Conservation (phyloP, 352 stramenopile species). For the Thalassiosira ordinaria region DNA sequence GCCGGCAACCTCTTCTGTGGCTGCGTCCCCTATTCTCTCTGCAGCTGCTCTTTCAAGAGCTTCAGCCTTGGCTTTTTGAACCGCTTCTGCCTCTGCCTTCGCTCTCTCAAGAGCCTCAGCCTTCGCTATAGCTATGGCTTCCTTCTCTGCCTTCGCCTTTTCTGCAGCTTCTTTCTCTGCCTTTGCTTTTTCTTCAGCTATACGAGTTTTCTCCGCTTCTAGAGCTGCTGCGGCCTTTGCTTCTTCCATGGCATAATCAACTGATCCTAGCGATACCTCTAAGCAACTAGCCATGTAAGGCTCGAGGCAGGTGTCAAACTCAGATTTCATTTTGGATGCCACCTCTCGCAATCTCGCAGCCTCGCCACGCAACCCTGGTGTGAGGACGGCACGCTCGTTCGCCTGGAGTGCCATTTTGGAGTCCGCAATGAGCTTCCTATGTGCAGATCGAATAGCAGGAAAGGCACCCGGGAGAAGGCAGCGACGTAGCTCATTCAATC, state of each 20-base stretch:
- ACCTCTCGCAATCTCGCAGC: conserved; percentile 66
- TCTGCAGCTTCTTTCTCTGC: conserved; percentile 31
- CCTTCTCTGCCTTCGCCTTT: conserved; percentile 37
- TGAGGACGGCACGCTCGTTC: conserved; percentile 77
- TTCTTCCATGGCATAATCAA: conserved; percentile 55
- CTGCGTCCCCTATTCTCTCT: conserved; percentile 21
- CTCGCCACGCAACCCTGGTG: conserved; percentile 75
- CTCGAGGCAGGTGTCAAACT: conserved; percentile 68
- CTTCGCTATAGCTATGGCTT: conserved; percentile 4
- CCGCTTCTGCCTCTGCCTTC: conserved; percentile 23
- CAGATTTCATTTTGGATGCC: conserved; percentile 69
- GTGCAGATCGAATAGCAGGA: conserved; percentile 57
- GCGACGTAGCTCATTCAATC: conserved; percentile 84
- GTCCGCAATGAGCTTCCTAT: conserved; percentile 55
- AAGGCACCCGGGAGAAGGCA: conserved; percentile 82
- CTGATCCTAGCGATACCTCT: conserved; percentile 76
- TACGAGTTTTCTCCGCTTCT: conserved; percentile 35
- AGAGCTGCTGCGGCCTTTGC: conserved; percentile 22
- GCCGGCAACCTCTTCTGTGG: conserved; percentile 6
- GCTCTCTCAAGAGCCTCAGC: conserved; percentile 14
- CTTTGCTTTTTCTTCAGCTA: conserved; percentile 38
- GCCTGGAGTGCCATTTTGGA: conserved; percentile 65
- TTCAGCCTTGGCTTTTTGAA: too few relatives aligned
- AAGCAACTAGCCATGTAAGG: conserved; percentile 74
- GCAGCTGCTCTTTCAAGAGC: conserved; percentile 10